phyloP scores from a whole-genome alignment of 148 eudicot species.

The Vaccinium vitisidaea region DNA sequence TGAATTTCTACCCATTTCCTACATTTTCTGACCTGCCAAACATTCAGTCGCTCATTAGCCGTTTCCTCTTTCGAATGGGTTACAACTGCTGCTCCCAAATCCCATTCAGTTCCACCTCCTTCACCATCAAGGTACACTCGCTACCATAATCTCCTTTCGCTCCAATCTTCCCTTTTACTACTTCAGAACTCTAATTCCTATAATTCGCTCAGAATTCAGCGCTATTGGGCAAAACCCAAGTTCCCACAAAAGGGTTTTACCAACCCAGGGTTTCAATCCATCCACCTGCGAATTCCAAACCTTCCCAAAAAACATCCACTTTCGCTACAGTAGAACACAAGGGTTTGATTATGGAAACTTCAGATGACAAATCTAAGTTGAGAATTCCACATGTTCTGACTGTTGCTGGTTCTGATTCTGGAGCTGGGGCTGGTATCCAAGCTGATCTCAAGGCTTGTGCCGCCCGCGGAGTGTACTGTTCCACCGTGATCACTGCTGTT shows the following conservation, averaged over 20 bases:
- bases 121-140: conserved; percentile 7
- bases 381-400: conserved; percentile 79
- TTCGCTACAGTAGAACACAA: conserved; percentile 26
- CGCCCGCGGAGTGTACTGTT: conserved; percentile 85
- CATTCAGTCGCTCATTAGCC: neutral
- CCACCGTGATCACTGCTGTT: conserved; percentile 87
- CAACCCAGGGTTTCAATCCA: conserved; percentile 14
- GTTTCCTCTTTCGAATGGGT: neutral
- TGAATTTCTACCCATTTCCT: too few species aligned
- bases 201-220: conserved; percentile 6
- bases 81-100: conserved; percentile 1
- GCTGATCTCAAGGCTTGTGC: conserved; percentile 91
- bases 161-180: neutral
- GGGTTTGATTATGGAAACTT: neutral
- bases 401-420: conserved; percentile 94
- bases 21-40: neutral
- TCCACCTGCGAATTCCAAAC: neutral
- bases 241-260: neutral
- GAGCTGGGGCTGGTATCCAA: conserved; percentile 93
- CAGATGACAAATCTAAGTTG: conserved; percentile 12
- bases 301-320: neutral
- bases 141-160: neutral
- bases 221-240: conserved; percentile 7
- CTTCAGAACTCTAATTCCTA: neutral
- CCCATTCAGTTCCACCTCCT: neutral